Percentiles rank a stretch among this genome's conserved stretches.
phyloP scores from a whole-genome alignment of 2,329 filamentous ascomycete genomes.

The Fonsecaea monophora region DNA sequence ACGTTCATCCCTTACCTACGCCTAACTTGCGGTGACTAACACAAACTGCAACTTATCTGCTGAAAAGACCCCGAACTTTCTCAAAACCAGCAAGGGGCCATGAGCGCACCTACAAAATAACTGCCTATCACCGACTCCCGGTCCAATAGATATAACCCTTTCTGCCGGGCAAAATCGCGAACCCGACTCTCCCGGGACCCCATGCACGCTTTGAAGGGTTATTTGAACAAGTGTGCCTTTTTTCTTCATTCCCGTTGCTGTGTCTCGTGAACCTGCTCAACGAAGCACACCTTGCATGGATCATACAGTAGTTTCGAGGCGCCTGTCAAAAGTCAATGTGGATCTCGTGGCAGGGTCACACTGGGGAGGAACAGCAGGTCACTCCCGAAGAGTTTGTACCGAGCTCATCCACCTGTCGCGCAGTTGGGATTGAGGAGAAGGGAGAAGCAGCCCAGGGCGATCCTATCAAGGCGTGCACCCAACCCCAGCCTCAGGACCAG shows the following conservation, averaged over 20 bases:
- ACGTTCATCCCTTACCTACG: conserved; percentile 1
- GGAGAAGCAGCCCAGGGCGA: neutral
- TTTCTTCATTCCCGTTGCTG: neutral
- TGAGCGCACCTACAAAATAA: neutral
- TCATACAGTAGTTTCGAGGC: neutral
- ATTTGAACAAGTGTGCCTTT: neutral
- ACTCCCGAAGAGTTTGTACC: neutral
- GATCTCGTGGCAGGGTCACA: neutral
- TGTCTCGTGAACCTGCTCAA: neutral
- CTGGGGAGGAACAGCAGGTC: neutral
- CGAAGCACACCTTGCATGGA: neutral
- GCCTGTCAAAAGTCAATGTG: neutral
- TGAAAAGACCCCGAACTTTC: conserved; percentile 4
- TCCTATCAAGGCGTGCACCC: neutral
- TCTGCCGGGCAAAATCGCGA: conserved; percentile 31
- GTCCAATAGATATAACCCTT: conserved; percentile 23
- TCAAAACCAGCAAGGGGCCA: neutral
- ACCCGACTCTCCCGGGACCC: conserved; percentile 5
- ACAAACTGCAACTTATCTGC: conserved; percentile 7
- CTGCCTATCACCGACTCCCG: neutral
- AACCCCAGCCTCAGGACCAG: neutral
- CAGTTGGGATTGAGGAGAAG: neutral
- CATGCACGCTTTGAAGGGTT: neutral
- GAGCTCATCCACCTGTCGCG: neutral
- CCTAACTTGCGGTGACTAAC: conserved; percentile 13